phyloP scores from a whole-genome alignment of 108 stramenopile genomes.

The Fistulifera pelliculosa region DNA sequence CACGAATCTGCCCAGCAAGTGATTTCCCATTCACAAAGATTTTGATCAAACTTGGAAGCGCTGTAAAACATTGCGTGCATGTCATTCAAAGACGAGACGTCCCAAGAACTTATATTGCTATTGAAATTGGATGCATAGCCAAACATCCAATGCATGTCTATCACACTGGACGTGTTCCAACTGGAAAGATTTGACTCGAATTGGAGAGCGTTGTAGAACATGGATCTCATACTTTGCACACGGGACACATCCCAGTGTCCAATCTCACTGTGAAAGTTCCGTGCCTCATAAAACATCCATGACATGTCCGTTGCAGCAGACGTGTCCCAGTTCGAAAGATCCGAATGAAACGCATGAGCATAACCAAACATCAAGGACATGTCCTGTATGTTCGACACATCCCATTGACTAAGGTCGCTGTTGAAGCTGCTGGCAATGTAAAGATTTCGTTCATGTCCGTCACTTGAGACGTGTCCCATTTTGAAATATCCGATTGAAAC shows the following conservation, averaged over 20 bases:
- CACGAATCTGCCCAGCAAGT: not conserved
- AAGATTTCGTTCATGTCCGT: constrained; percentile 9
- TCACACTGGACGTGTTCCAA: constrained; percentile 3
- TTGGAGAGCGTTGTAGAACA: constrained; percentile 18
- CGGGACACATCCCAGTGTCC: constrained; percentile 21
- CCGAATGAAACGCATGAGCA: constrained; percentile 3
- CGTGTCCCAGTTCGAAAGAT: constrained; percentile 12
- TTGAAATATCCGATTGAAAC: constrained; percentile 17
- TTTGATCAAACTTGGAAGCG: constrained; percentile 13
- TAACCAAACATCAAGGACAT: constrained; percentile 8
- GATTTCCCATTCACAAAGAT: constrained; percentile 16
- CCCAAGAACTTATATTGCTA: constrained; percentile 23
- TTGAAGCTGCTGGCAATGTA: constrained; percentile 4
- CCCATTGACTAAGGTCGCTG: constrained; percentile 18
- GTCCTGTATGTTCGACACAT: constrained; percentile 12
- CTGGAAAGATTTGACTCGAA: constrained; percentile 16
- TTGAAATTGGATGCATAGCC: constrained; percentile 14
- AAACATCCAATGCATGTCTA: not conserved
- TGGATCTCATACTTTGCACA: constrained; percentile 13
- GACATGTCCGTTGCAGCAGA: constrained; percentile 10
- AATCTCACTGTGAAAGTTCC: constrained; percentile 9
- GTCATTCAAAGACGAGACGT: constrained; percentile 17
- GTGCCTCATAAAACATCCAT: constrained; percentile 2
- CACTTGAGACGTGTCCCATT: constrained; percentile 15
- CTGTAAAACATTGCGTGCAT: constrained; percentile 28